A percentile compares a stretch with the other conserved stretches of the same genome.
Evolutionary conservation across 2,329 filamentous ascomycete species (phyloP).

Genomic region (Chalara sp.): DNA sequence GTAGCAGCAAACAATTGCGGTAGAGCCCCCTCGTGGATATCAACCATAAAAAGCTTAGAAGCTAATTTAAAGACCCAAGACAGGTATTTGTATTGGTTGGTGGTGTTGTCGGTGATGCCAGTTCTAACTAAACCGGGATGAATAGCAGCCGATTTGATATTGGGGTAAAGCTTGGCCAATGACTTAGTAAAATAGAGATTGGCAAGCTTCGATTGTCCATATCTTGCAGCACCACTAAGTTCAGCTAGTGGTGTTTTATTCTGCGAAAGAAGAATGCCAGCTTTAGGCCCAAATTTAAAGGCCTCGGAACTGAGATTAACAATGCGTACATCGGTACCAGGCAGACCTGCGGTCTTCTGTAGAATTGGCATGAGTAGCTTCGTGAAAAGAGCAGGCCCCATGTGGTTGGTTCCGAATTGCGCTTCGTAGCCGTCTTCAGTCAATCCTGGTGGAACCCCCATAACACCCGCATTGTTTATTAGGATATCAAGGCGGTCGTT

Average conservation of each 20-base stretch:
- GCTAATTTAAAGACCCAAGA: neutral
- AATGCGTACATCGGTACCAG: slow-evolving; percentile 12
- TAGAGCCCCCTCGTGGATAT: neutral
- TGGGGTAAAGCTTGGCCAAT: neutral
- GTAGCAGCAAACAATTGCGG: neutral
- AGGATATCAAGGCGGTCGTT: slow-evolving; percentile 36
- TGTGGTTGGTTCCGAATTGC: slow-evolving; percentile 42
- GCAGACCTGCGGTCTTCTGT: slow-evolving; percentile 16
- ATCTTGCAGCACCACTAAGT: neutral
- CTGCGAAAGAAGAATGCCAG: neutral
- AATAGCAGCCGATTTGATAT: neutral
- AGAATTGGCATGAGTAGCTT: slow-evolving; percentile 30
- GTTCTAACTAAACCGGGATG: neutral
- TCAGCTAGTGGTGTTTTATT: neutral
- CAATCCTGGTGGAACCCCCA: slow-evolving; percentile 30
- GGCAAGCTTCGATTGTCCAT: neutral
- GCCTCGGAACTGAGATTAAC: neutral
- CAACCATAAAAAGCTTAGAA: neutral
- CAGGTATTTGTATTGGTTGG: neutral
- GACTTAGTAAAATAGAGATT: neutral
- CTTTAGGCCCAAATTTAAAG: neutral
- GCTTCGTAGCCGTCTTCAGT: slow-evolving; percentile 41
- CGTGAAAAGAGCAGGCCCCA: slow-evolving; percentile 39
- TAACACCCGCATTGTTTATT: slow-evolving; percentile 39
- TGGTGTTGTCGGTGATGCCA: neutral